A percentile compares a stretch with the other conserved stretches of the same genome.
phyloP scores from a whole-genome alignment of 106 monocot genomes.

The Phalaenopsis equestris region DNA sequence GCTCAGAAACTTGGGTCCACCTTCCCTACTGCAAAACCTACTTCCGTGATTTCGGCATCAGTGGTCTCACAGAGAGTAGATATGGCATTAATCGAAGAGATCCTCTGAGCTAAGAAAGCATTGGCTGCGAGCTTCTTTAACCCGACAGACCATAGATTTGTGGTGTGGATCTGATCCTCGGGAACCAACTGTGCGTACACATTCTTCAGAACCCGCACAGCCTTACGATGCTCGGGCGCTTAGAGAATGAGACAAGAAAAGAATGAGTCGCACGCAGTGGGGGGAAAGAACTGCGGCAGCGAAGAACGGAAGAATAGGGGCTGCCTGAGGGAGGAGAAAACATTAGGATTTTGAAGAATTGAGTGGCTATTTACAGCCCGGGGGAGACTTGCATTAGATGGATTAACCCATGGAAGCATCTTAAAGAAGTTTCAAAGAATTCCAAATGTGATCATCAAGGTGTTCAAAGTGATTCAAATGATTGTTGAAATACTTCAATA shows the following conservation, averaged over 20 bases:
- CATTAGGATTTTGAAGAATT: too few species aligned
- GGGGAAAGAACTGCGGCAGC: too few species aligned
- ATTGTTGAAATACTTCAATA: too few species aligned
- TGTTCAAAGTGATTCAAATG: too few species aligned
- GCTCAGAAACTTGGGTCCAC: slow-evolving; percentile 47
- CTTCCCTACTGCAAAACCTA: slow-evolving; percentile 35
- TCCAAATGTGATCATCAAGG: too few species aligned
- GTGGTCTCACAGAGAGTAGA: slow-evolving; percentile 44
- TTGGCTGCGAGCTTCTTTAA: slow-evolving; percentile 30
- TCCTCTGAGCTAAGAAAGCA: slow-evolving; percentile 28
- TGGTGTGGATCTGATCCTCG: slow-evolving; percentile 39
- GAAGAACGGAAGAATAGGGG: too few species aligned
- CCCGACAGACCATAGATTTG: slow-evolving; percentile 56
- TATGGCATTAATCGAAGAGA: slow-evolving; percentile 42
- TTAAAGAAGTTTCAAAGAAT: too few species aligned
- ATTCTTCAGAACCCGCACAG: slow-evolving; percentile 24
- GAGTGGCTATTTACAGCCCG: too few species aligned
- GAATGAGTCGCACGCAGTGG: too few species aligned
- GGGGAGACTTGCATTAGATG: too few species aligned
- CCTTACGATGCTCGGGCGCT: slow-evolving; percentile 29
- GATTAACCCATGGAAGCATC: too few species aligned
- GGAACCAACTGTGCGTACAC: slow-evolving; percentile 59
- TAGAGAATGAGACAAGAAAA: not conserved
- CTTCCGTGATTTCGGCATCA: slow-evolving; percentile 35
- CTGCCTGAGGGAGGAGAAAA: too few species aligned